Conservation (phyloP, 768 basidiomycete genomes). For the Trametes sanguinea region DNA sequence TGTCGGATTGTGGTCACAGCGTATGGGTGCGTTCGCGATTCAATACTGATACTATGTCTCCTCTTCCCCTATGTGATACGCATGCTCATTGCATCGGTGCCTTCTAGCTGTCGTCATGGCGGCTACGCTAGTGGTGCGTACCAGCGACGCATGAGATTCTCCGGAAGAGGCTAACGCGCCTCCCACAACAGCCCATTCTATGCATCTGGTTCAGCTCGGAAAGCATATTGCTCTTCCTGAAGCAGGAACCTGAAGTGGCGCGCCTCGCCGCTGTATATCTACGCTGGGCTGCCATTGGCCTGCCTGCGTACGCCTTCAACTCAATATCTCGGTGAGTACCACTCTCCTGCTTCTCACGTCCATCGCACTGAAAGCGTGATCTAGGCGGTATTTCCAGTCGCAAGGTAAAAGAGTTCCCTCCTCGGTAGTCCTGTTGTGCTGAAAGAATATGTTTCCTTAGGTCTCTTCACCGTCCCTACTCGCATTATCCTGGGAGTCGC, state of each 20-base stretch:
- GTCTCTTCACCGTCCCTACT: slow-evolving; percentile 83
- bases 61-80: background rate
- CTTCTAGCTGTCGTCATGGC: slow-evolving; percentile 61
- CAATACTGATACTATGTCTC: background rate
- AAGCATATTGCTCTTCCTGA: slow-evolving; percentile 67
- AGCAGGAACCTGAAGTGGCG: slow-evolving; percentile 86
- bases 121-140: slow-evolving; percentile 58
- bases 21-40: slow-evolving; percentile 62
- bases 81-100: background rate
- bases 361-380: background rate
- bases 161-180: background rate
- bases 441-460: slow-evolving; percentile 34
- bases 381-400: slow-evolving; percentile 77
- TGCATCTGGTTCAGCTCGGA: slow-evolving; percentile 86
- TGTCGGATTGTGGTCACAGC: slow-evolving; percentile 89
- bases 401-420: slow-evolving; percentile 51
- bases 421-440: background rate
- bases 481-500: slow-evolving; percentile 80
- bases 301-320: slow-evolving; percentile 74
- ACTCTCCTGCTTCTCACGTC: background rate
- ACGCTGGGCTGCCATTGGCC: slow-evolving; percentile 70
- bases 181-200: slow-evolving; percentile 47
- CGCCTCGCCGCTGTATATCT: slow-evolving; percentile 75
- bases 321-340: slow-evolving; percentile 47
- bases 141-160: background rate